Evolutionary conservation across 2,329 filamentous ascomycete genomes (phyloP).

Genomic region (Nemania bipapillata): DNA sequence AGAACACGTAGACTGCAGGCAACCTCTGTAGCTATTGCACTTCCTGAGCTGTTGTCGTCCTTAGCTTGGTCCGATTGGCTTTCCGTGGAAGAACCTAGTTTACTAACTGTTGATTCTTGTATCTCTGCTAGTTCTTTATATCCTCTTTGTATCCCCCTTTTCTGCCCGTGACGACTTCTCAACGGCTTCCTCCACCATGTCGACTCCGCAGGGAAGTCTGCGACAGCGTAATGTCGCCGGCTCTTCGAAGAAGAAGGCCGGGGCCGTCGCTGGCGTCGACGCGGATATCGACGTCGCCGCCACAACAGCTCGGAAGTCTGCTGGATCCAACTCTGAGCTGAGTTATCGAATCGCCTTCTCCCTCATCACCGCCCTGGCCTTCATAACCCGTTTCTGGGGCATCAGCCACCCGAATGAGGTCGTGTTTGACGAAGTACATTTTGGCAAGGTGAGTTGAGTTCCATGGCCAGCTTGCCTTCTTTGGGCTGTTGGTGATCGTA

Average conservation of each 20-base stretch:
- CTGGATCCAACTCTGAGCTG: conserved; percentile 69
- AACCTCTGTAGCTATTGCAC: not conserved
- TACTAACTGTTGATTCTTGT: conserved; percentile 11
- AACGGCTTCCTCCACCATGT: conserved; percentile 49
- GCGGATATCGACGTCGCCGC: conserved; percentile 64
- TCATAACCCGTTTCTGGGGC: conserved; percentile 93
- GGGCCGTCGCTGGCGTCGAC: conserved; percentile 55
- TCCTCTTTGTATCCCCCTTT: conserved; percentile 15
- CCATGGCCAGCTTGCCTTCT: not conserved
- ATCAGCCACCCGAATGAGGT: conserved; percentile 96
- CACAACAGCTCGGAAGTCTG: conserved; percentile 54
- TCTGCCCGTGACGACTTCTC: conserved; percentile 15
- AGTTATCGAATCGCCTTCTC: conserved; percentile 84
- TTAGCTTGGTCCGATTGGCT: not conserved
- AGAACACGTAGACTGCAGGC: not conserved
- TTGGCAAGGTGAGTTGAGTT: conserved; percentile 82
- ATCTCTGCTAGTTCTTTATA: not conserved
- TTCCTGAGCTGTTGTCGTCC: not conserved
- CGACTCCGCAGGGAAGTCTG: conserved; percentile 67
- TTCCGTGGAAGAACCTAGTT: not conserved
- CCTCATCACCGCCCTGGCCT: conserved; percentile 83
- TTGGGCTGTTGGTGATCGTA: not conserved
- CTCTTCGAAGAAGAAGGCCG: conserved; percentile 63
- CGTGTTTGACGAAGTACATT: conserved; percentile 98
- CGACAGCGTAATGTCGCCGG: conserved; percentile 67